Base-by-base conservation (phyloP, 345 rosid species). In the Euphorbia tirucalli region DNA sequence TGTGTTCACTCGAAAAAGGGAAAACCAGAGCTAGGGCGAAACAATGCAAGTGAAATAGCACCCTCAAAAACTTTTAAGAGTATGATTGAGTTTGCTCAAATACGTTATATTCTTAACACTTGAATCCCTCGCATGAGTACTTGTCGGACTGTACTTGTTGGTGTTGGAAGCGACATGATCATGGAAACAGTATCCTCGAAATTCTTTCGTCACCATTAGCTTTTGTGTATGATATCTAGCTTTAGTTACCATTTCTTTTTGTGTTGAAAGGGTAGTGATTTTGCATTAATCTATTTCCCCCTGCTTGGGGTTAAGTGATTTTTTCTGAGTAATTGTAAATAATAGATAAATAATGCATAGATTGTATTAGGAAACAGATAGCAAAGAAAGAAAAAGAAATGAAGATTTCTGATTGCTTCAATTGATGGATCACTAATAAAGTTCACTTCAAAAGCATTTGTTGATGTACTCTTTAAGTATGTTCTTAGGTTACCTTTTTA, bases 281-380 rank as follows among this genome's bases (percentile, higher is more conserved):
- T 44, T 24, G 31, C 28, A 5, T 39, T 3, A 15, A 6, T 16
- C 22, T 44, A n/a, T 44, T 65, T 22, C 13, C 52, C 16, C 68
- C 16, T 44, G 14, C 3, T 44, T 28, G 39, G 21, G 63, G n/a
- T n/a, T n/a, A n/a, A n/a, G n/a, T n/a, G n/a, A n/a, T n/a, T n/a
- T n/a, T n/a, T n/a, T n/a, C n/a, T 14, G 55, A 43, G 32, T 65
- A 65, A 46, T 14, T 65, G 69, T 41, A 64, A 43, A 64, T 64
- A 64, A 19, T 11, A 64, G 28, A 41, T 16, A 3, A 37, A 21
- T 5, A 2, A 41, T 41, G 52, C 41, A 64, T 22, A 64, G 19
- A 58, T 62, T 62, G 48, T 35, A 10, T 37, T 62, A 24, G 9
- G n/a, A 62, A n/a, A 27, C 18, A 1, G 18, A 61, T 16, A 59